phyloP scores from a whole-genome alignment of 805 yeast species.

The Candida vartiovaarae region DNA sequence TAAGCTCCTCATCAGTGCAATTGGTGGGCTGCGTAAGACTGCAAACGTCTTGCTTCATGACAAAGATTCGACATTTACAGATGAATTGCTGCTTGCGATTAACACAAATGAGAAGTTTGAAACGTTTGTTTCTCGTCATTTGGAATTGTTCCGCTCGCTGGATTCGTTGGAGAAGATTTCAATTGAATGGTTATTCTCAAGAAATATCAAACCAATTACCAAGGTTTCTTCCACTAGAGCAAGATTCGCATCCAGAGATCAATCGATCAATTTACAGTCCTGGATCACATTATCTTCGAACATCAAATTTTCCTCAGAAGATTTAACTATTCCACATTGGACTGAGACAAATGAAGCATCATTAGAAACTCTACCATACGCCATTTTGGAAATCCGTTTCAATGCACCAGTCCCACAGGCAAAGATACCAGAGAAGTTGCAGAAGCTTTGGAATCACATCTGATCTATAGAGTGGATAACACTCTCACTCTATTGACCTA shows the following conservation, averaged over 20 bases:
- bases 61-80: constrained; percentile 3
- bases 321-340: constrained; percentile 11
- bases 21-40: constrained; percentile 37
- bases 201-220: constrained; percentile 19
- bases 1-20: constrained; percentile 31
- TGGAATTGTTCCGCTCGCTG: constrained; percentile 5
- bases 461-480: constrained; percentile 39
- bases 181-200: constrained; percentile 22
- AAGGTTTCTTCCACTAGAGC: constrained; percentile 13
- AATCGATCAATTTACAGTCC: constrained; percentile 8
- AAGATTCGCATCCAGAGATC: constrained; percentile 13
- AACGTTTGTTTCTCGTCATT: constrained; percentile 6
- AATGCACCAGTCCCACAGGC: constrained; percentile 26
- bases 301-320: constrained; percentile 10
- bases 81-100: constrained; percentile 11
- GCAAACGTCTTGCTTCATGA: constrained; percentile 23
- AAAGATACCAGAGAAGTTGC: constrained; percentile 22
- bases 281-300: constrained; percentile 22
- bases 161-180: constrained; percentile 22
- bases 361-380: constrained; percentile 35
- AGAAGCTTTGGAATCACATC: constrained; percentile 37
- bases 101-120: constrained; percentile 8
- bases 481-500: constrained; percentile 29
- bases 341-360: constrained; percentile 8
- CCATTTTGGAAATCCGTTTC: constrained; percentile 42